Evolutionary conservation across 140 eudicot species (phyloP).

Genomic region (Anethum foeniculum): DNA sequence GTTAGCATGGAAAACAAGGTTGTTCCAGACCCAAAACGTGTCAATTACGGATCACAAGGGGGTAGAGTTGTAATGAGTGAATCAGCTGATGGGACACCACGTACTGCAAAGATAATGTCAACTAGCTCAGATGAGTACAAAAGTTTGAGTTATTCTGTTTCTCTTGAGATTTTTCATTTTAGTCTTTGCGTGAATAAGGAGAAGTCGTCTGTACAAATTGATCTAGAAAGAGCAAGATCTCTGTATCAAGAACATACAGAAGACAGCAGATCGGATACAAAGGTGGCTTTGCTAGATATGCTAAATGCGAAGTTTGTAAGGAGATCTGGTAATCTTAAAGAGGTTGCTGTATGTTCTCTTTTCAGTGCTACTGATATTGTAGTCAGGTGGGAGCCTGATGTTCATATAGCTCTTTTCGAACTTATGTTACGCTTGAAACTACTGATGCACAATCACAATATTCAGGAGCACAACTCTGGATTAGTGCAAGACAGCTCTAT

Average conservation of each 20-base stretch:
- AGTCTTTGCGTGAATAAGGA: conserved; percentile 72
- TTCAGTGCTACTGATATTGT: conserved; percentile 93
- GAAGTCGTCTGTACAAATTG: conserved; percentile 71
- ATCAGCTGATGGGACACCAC: conserved; percentile 75
- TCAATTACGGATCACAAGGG: conserved; percentile 96
- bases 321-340: conserved; percentile 82
- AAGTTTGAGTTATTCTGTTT: conserved; percentile 46
- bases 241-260: conserved; percentile 63
- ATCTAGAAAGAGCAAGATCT: conserved; percentile 84
- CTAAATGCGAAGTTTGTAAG: conserved; percentile 84
- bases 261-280: conserved; percentile 40
- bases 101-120: conserved; percentile 66
- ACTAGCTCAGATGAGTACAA: conserved; percentile 51
- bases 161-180: conserved; percentile 74
- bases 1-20: conserved; percentile 61
- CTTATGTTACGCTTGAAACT: conserved; percentile 61
- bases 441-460: conserved; percentile 55
- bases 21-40: conserved; percentile 71
- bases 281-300: conserved; percentile 66
- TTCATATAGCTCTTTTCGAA: conserved; percentile 70
- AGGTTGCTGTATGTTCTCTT: conserved; percentile 82
- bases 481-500: conserved; percentile 22
- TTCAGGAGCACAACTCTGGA: conserved; percentile 34
- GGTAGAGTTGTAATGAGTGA: conserved; percentile 61
- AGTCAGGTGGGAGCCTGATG: conserved; percentile 97